Evolutionary conservation across 495 filamentous ascomycete species (phyloP).

Genomic region (Annulohypoxylon stygium): DNA sequence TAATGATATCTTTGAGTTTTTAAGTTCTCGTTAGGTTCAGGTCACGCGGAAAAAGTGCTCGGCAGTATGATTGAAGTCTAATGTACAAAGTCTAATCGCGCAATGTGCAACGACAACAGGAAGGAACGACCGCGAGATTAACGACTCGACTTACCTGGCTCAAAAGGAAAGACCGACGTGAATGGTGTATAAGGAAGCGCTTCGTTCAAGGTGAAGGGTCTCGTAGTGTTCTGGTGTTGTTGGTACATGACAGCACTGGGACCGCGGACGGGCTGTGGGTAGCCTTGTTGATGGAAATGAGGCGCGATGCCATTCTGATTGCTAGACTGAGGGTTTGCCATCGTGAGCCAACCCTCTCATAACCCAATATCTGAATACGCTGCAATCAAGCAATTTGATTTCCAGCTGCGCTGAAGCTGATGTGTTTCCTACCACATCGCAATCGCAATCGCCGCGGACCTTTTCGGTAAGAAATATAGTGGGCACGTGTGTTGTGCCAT

Average conservation of each 20-base stretch:
- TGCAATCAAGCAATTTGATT: constrained; percentile 17
- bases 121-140: constrained; percentile 51
- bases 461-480: constrained; percentile 21
- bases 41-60: constrained; percentile 15
- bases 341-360: constrained; percentile 35
- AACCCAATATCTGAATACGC: constrained; percentile 31
- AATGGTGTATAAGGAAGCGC: constrained; percentile 93
- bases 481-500: constrained; percentile 34
- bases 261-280: constrained; percentile 19
- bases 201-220: constrained; percentile 75
- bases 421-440: constrained; percentile 39
- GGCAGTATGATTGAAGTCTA: background rate
- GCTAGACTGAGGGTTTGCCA: constrained; percentile 53
- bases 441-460: constrained; percentile 19
- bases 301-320: constrained; percentile 47
- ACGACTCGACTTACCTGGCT: constrained; percentile 70
- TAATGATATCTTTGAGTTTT: constrained; percentile 71
- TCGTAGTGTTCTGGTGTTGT: constrained; percentile 39
- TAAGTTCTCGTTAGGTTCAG: constrained; percentile 37
- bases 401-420: constrained; percentile 27
- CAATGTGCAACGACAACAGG: constrained; percentile 9
- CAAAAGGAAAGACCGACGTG: constrained; percentile 88
- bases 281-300: constrained; percentile 41
- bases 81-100: background rate
- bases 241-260: constrained; percentile 15